These are phyloP conservation scores for Zygosaccharomyces sapae DNA, from an alignment of 1,139 yeast genomes.

Conservation along the genomic window DNA sequence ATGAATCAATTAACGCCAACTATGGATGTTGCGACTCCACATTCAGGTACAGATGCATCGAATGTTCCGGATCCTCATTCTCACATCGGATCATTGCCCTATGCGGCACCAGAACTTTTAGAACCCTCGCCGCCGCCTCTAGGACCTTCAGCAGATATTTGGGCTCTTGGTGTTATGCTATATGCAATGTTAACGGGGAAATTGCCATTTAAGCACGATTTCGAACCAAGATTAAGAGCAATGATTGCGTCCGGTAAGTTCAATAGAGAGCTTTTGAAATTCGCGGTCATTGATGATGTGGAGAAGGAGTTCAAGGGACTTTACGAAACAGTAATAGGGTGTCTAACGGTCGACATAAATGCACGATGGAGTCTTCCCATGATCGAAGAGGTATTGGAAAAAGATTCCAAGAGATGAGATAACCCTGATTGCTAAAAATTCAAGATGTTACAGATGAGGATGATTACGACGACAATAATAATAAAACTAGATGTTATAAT, in stretches of 20 bases:
- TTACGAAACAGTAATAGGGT: slow-evolving; percentile 48
- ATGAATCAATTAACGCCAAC: slow-evolving; percentile 13
- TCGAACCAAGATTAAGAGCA: slow-evolving; percentile 72
- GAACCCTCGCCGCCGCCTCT: slow-evolving; percentile 63
- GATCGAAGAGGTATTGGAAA: slow-evolving; percentile 21
- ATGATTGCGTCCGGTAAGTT: slow-evolving; percentile 67
- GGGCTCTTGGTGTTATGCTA: slow-evolving; percentile 83
- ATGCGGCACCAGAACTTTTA: slow-evolving; percentile 84
- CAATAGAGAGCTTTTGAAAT: slow-evolving; percentile 44
- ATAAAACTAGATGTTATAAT: no score
- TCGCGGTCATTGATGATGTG: slow-evolving; percentile 27
- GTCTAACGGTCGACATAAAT: slow-evolving; percentile 50
- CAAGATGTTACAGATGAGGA: background rate
- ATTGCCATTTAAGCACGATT: slow-evolving; percentile 77
- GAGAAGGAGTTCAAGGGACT: slow-evolving; percentile 31
- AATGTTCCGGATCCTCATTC: slow-evolving; percentile 19
- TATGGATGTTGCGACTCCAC: slow-evolving; percentile 14
- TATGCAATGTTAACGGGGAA: slow-evolving; percentile 71
- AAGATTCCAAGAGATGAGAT: slow-evolving; percentile 4
- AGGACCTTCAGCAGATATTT: slow-evolving; percentile 67
- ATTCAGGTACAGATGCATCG: slow-evolving; percentile 6
- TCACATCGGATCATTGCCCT: slow-evolving; percentile 85
- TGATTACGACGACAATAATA: background rate
- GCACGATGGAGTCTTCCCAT: slow-evolving; percentile 49
- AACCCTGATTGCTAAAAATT: background rate